A percentile compares a stretch with the other conserved stretches of the same genome.
phyloP scores from a whole-genome alignment of 352 stramenopile species.

The Lagenidium giganteum region DNA sequence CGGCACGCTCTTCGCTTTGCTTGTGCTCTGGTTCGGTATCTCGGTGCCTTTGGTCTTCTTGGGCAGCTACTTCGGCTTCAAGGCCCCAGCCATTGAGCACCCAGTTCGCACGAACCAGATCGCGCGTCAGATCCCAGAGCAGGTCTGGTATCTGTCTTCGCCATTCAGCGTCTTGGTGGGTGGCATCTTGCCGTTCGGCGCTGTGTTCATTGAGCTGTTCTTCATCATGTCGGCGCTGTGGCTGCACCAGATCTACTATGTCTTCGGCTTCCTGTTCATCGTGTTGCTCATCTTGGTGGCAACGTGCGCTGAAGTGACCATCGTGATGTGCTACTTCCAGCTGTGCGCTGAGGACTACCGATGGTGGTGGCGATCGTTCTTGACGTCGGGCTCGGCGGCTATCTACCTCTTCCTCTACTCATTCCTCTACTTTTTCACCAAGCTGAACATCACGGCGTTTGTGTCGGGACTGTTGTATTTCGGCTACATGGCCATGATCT shows the following conservation, averaged over 20 bases:
- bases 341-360: constrained; percentile 99
- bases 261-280: constrained; percentile 99
- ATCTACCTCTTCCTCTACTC: constrained; percentile 99
- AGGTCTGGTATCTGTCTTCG: constrained; percentile 95
- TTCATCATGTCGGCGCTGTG: constrained; percentile 99
- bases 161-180: constrained; percentile 94
- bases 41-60: constrained; percentile 98
- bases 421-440: constrained; percentile 98
- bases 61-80: constrained; percentile 96
- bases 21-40: constrained; percentile 98
- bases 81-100: constrained; percentile 79
- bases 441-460: constrained; percentile 96
- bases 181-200: constrained; percentile 98
- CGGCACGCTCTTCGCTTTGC: constrained; percentile 94
- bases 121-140: constrained; percentile 88
- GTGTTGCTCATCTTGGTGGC: constrained; percentile 97
- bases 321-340: constrained; percentile 99
- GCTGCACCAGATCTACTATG: constrained; percentile 99
- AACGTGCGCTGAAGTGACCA: constrained; percentile 98
- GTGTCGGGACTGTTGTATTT: constrained; percentile 97
- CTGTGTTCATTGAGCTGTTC: constrained; percentile 99
- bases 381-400: constrained; percentile 93
- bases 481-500: constrained; percentile 99
- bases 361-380: constrained; percentile 97
- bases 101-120: constrained; percentile 90